Base-by-base conservation (phyloP, 169 alveolate genomes). In the Cryptosporidium parvum region DNA sequence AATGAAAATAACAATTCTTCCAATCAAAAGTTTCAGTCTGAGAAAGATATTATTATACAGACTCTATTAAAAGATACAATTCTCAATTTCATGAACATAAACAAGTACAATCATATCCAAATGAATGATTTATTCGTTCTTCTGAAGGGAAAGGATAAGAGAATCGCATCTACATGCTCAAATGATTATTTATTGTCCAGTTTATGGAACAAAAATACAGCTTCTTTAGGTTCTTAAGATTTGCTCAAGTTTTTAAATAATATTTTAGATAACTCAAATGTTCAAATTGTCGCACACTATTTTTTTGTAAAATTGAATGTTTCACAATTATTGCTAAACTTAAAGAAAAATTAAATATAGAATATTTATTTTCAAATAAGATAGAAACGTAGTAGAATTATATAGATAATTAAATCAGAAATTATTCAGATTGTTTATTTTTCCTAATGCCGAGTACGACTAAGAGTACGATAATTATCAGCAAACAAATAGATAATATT, bases 81-180 rank as follows among this genome's bases (percentile, higher is more conserved):
- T 62, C 35, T 62, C 21, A 80, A 80, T 14, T 80, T 61, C 37
- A 80, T 80, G 89, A 42, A 80, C n/a, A 80, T 80, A 7, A 80
- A 80, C 45, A 80, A 44, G 29, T 80, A 80, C 35, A 80, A 80
- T 45, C 73, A 80, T n/a, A 65, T 80, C 31, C 89, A 59, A 37
- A 53, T 80, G 26, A 42, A 62, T 51, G 75, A 62, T 10, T 35
- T 80, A 42, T 80, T 80, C 9, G 29, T 39, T 23, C 3, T 80
- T 42, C 29, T 80, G 9, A 62, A 45, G 18, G 70, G 33, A 18
- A 80, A 62, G n/a, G 29, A 44, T 12, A 42, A 9, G 23, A 14
- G 56, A 48, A 14, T 16, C 18, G 14, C 31, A 53, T 53, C 62
- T 1, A 56, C 1, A 1, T 56, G 67, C 14, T 21, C 67, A 9